Conservation (phyloP, 1,284 basidiomycete species). For the Melampsora larici-populina region DNA sequence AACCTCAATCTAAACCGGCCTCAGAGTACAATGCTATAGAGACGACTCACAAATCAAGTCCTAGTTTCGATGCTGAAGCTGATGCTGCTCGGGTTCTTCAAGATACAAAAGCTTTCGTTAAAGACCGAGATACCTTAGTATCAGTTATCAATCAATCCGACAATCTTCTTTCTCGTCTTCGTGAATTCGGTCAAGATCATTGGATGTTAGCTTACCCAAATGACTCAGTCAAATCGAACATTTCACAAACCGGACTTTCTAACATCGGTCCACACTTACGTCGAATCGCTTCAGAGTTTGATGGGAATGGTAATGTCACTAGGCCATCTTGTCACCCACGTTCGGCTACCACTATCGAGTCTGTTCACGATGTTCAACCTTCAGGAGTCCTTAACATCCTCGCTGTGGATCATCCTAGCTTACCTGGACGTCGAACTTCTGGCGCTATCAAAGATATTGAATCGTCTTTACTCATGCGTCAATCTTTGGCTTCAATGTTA, state of each 20-base stretch:
- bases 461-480: conserved; percentile 22
- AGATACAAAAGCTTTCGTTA: conserved; percentile 31
- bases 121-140: conserved; percentile 32
- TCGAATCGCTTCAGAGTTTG: too few species aligned
- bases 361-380: too few species aligned
- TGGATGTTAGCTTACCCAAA: conserved; percentile 13
- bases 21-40: too few species aligned
- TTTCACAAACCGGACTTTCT: neutral
- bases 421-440: conserved; percentile 26
- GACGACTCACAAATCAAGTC: too few species aligned
- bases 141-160: conserved; percentile 32
- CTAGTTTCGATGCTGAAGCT: conserved; percentile 1
- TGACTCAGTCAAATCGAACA: neutral
- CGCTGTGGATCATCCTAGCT: neutral
- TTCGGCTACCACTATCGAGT: too few species aligned
- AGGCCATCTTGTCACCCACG: too few species aligned
- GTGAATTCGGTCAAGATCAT: conserved; percentile 17
- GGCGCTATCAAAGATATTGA: conserved; percentile 8
- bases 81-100: conserved; percentile 6
- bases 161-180: conserved; percentile 1
- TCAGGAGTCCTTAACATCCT: neutral
- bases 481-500: conserved; percentile 31
- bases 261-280: neutral
- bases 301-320: too few species aligned
- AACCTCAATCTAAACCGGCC: too few species aligned